phyloP scores from a whole-genome alignment of 2,329 filamentous ascomycete genomes.

The Pseudonectria buxi region DNA sequence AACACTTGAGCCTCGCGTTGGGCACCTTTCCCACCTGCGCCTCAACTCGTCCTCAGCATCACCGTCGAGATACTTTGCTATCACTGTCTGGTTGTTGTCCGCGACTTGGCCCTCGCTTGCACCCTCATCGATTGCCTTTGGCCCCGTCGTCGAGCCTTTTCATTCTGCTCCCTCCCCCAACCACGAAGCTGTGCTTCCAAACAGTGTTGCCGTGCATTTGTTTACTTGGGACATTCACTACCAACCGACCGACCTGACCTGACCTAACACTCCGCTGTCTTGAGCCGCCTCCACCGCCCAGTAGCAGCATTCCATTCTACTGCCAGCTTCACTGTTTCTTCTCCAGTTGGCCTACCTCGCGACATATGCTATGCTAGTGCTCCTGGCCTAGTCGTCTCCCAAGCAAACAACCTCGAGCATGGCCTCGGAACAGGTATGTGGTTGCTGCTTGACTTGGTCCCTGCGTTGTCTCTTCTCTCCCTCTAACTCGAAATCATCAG shows the following conservation, averaged over 20 bases:
- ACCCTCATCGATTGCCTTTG: too few relatives aligned
- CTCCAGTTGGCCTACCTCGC: slow-evolving; percentile 24
- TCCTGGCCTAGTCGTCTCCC: slow-evolving; percentile 13
- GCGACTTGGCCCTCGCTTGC: too few relatives aligned
- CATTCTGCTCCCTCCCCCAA: slow-evolving; percentile 7
- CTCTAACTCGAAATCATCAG: slow-evolving; percentile 34
- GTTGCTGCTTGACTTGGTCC: slow-evolving; percentile 1
- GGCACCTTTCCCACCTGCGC: slow-evolving; percentile 13
- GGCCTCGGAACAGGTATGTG: slow-evolving; percentile 34
- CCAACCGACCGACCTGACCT: slow-evolving; percentile 3
- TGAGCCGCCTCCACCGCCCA: slow-evolving; percentile 8
- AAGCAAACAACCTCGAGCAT: slow-evolving; percentile 20
- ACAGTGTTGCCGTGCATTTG: slow-evolving; percentile 17
- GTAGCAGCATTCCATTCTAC: slow-evolving; percentile 25
- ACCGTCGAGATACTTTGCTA: slow-evolving; percentile 4
- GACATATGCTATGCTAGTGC: slow-evolving; percentile 27
- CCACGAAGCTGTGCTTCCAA: slow-evolving; percentile 18
- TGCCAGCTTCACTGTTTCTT: slow-evolving; percentile 16
- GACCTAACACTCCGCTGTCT: too few relatives aligned
- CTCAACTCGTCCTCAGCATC: slow-evolving; percentile 17
- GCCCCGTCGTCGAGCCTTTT: too few relatives aligned
- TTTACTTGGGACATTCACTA: slow-evolving; percentile 18
- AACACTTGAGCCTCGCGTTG: slow-evolving; percentile 24
- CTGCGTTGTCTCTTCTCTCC: slow-evolving; percentile 9
- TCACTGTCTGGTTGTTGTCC: too few relatives aligned